Evolutionary conservation across 1,284 basidiomycete species (phyloP), one percentile per base, ranked within the genome.

Genomic region (Trametes polyzona): DNA sequence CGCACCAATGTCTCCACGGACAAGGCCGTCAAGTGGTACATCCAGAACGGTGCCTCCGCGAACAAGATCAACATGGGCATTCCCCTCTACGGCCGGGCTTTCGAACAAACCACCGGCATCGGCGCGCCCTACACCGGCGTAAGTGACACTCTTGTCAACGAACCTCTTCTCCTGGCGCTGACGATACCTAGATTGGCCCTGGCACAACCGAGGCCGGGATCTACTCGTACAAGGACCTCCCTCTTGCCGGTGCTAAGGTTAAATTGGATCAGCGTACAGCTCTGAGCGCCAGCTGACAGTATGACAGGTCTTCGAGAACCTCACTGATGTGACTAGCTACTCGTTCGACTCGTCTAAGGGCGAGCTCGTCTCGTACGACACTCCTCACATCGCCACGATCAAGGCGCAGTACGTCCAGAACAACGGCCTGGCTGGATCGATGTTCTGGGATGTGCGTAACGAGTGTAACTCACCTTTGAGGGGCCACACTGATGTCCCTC

Each of bases 21-120:
- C 62, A 74, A 76, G 9, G 89, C 92, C 0, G 75, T 96, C 58
- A 76, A 81, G 44, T 83, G 79, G 71, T 96, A 90, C 72, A 64
- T 81, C 14, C 71, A 76, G 6, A 74, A 82, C 14, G 95, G 94
- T 9, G 92, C 93, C 0, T 81, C 83, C 0, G 74, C 86, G 0
- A 70, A 74, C 67, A 96, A 96, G 76, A 83, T 96, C 47, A 86
- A 84, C 29, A 78, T 96, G 67, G 94, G 94, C 83, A 87, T 95
- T 68, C 93, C 93, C 2, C 74, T 93, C 2, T 95, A 95, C 66
- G 94, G 94, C 0, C 86, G 91, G 55, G 87, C 89, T 0, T 98
- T 96, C 71, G 85, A 90, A 69, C 76, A 84, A 39, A 96, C 93
- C 0, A 71, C 73, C 30, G 94, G 94, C 0, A 81, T 93, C 36